Base-by-base conservation (phyloP, 2,329 filamentous ascomycete genomes). In the Paracamarosporium sp. region DNA sequence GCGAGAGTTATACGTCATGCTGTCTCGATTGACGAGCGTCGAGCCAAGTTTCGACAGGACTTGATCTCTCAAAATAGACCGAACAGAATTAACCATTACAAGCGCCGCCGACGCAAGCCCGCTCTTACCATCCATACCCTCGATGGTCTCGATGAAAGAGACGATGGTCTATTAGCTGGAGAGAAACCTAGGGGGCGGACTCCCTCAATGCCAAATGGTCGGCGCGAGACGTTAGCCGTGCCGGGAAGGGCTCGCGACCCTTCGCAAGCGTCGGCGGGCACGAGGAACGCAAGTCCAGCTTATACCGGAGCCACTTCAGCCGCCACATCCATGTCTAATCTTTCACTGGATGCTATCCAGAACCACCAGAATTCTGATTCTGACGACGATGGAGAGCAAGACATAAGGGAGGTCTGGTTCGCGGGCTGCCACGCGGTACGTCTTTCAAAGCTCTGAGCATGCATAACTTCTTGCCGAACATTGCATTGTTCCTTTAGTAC, bases 321-420 rank as follows among this genome's bases (percentile, higher is more conserved):
- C 27, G 65, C 64, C n/a, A 65, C 69, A n/a, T 75, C 74, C 13
- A 60, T 77, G 28, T 59, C 68, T 50, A 53, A 63, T 60, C 50
- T 76, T 50, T 75, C 70, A 1, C 53, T 70, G n/a, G 68, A 70
- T 17, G 65, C 60, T 15, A 59, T 69, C 3, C 62, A 66, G 13
- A 65, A 66, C 2, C 59, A 59, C 47, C 56, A 69, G 17, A 66
- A 65, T 3, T 62, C 63, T 25, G 68, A 71, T 25, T 69, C 72
- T 13, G 75, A 72, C n/a, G 78, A 80, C 0, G 78, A 81, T 5
- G 79, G 79, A 0, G 80, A 83, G 1, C 90, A 93, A 68, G 90
- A 94, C 63, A 89, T 94, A 46, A 85, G 91, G 57, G 91, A 95
- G 67, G 85, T 94, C 0, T 91, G 89, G 89, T 95, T 95, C 67